phyloP scores from a whole-genome alignment of 169 alveolate genomes.

The Cryptosporidium parvum region DNA sequence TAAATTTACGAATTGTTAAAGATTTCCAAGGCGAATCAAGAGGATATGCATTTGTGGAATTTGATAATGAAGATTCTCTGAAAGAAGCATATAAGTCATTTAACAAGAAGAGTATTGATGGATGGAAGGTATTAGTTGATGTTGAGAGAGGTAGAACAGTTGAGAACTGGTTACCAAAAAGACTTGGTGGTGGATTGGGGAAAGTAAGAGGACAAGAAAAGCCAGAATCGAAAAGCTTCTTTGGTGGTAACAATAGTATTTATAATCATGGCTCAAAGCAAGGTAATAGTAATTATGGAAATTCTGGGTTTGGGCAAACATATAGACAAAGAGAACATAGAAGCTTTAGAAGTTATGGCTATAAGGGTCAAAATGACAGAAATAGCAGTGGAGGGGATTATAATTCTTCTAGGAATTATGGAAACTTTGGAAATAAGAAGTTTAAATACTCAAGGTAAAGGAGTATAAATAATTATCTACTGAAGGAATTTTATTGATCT shows the following conservation, averaged over 20 bases:
- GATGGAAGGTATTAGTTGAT: conserved; percentile 86
- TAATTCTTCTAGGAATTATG: conserved; percentile 8
- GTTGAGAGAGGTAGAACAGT: conserved; percentile 89
- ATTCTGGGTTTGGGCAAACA: not conserved
- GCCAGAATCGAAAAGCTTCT: not conserved
- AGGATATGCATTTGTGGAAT: conserved; percentile 91
- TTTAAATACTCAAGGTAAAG: conserved; percentile 4
- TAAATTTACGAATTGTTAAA: conserved; percentile 80
- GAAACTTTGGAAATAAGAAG: conserved; percentile 8
- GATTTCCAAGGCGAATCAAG: conserved; percentile 85
- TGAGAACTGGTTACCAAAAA: conserved; percentile 85
- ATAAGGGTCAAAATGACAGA: not conserved
- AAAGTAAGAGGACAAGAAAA: conserved; percentile 53
- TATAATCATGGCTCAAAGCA: not conserved
- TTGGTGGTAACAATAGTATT: not conserved
- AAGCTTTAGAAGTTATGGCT: not conserved
- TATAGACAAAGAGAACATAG: conserved; percentile 19
- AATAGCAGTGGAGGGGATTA: not conserved
- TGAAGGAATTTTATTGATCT: not conserved
- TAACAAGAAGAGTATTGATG: conserved; percentile 85
- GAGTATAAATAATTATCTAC: not conserved
- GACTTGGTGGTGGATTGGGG: conserved; percentile 91
- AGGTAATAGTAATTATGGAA: not conserved
- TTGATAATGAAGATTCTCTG: conserved; percentile 82
- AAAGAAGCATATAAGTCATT: conserved; percentile 82